Evolutionary conservation across 2,329 filamentous ascomycete genomes (phyloP).

Genomic region (Clonostachys rosea): DNA sequence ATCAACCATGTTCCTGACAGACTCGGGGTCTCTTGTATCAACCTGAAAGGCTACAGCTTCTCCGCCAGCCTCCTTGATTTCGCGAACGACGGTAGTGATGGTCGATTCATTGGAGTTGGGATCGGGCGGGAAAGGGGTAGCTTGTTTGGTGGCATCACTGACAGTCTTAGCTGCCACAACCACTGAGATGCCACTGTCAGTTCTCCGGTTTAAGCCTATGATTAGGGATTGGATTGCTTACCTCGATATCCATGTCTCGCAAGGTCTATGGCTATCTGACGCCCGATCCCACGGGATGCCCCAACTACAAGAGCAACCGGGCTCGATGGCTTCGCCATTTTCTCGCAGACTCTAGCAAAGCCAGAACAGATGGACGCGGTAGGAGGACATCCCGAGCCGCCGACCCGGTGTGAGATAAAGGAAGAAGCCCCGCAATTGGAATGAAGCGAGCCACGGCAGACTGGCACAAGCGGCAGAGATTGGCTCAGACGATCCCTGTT

Average conservation of each 20-base stretch:
- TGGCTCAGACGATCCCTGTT: no score
- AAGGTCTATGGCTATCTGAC: slow-evolving; percentile 74
- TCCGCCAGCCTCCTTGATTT: slow-evolving; percentile 63
- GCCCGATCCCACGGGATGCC: slow-evolving; percentile 74
- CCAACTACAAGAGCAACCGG: slow-evolving; percentile 69
- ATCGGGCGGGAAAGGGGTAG: slow-evolving; percentile 64
- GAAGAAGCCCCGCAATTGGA: no score
- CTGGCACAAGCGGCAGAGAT: no score
- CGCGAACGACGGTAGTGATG: slow-evolving; percentile 72
- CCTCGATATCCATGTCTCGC: slow-evolving; percentile 67
- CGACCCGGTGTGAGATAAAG: no score
- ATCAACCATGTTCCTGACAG: slow-evolving; percentile 55
- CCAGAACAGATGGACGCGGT: no score
- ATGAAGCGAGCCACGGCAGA: no score
- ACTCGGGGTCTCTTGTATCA: slow-evolving; percentile 62
- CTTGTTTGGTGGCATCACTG: slow-evolving; percentile 52
- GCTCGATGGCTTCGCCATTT: neutral
- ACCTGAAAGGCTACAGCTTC: slow-evolving; percentile 63
- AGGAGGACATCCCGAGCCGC: no score
- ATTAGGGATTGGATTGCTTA: slow-evolving; percentile 20
- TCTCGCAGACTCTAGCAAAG: no score
- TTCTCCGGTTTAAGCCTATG: no score
- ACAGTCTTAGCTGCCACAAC: slow-evolving; percentile 74
- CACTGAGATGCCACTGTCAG: slow-evolving; percentile 38
- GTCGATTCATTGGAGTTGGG: slow-evolving; percentile 72